Evolutionary conservation across 306 rosid genomes (phyloP).

Genomic region (Begonia peltatifolia): DNA sequence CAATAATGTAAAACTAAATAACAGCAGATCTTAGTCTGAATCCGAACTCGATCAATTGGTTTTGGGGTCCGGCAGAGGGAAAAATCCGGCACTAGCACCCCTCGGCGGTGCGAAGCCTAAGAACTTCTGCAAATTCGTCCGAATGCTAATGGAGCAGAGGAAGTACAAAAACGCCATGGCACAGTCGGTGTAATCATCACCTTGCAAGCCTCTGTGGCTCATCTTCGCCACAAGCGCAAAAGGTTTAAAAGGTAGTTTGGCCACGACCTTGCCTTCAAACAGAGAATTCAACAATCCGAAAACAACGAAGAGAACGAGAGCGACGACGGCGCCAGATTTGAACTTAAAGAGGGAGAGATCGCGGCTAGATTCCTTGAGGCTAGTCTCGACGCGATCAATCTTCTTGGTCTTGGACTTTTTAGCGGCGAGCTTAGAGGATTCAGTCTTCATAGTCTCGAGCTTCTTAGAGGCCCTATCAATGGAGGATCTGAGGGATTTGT

Average conservation of each 20-base stretch:
- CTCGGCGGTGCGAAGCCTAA: slow-evolving; percentile 91
- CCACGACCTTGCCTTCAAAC: slow-evolving; percentile 84
- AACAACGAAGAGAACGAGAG: slow-evolving; percentile 90
- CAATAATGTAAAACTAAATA: too few relatives aligned
- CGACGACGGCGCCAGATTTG: slow-evolving; percentile 96
- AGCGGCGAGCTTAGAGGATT: slow-evolving; percentile 31
- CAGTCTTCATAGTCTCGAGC: slow-evolving; percentile 95
- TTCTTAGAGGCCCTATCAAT: slow-evolving; percentile 95
- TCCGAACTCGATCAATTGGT: slow-evolving; percentile 41
- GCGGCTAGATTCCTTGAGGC: slow-evolving; percentile 89
- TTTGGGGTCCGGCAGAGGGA: slow-evolving; percentile 95
- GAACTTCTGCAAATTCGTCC: slow-evolving; percentile 92
- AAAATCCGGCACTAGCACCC: slow-evolving; percentile 70
- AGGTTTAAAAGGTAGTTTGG: slow-evolving; percentile 74
- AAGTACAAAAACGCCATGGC: slow-evolving; percentile 95
- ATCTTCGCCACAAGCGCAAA: slow-evolving; percentile 80
- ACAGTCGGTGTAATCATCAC: slow-evolving; percentile 79
- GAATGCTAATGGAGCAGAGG: slow-evolving; percentile 84
- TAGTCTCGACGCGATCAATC: slow-evolving; percentile 95
- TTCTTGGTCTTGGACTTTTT: slow-evolving; percentile 90
- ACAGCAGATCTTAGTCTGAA: neutral
- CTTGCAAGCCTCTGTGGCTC: slow-evolving; percentile 92
- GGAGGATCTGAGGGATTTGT: slow-evolving; percentile 89
- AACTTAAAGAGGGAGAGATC: slow-evolving; percentile 91
- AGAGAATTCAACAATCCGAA: slow-evolving; percentile 83